Percentiles rank a stretch among this genome's conserved stretches.
phyloP scores from a whole-genome alignment of 208 protist genomes.

The Naegleria fowleri region DNA sequence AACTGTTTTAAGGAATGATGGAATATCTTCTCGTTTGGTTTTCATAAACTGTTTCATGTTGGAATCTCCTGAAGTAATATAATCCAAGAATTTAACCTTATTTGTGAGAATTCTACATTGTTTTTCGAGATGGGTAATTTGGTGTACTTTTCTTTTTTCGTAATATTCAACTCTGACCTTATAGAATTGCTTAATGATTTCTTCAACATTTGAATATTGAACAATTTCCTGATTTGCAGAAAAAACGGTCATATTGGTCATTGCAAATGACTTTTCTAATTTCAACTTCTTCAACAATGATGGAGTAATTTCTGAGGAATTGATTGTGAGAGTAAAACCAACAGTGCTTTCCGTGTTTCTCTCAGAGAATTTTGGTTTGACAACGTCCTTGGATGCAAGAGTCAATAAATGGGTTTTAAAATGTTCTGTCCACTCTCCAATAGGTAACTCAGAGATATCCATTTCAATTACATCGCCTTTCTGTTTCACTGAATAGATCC shows the following conservation, averaged over 20 bases:
- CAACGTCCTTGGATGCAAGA: slow-evolving; percentile 19
- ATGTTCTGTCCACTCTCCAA: slow-evolving; percentile 70
- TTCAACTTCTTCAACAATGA: neutral
- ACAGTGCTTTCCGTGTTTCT: slow-evolving; percentile 30
- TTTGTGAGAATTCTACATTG: slow-evolving; percentile 61
- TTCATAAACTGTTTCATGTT: slow-evolving; percentile 70
- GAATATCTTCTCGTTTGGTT: slow-evolving; percentile 57
- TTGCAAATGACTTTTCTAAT: neutral
- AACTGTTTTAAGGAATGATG: slow-evolving; percentile 55
- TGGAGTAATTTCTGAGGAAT: neutral
- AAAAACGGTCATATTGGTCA: slow-evolving; percentile 19
- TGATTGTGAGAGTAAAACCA: neutral
- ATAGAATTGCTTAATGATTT: slow-evolving; percentile 36
- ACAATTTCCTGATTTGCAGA: neutral
- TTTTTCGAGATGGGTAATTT: slow-evolving; percentile 62
- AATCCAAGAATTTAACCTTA: slow-evolving; percentile 58
- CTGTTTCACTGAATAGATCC: neutral
- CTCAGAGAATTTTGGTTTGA: slow-evolving; percentile 11
- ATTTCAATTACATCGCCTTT: slow-evolving; percentile 27
- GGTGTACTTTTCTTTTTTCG: slow-evolving; percentile 51
- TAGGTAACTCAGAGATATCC: slow-evolving; percentile 73
- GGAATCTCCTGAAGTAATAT: slow-evolving; percentile 69
- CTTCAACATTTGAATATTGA: neutral
- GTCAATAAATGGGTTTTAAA: slow-evolving; percentile 57
- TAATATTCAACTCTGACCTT: slow-evolving; percentile 25